Evolutionary conservation across 768 basidiomycete species (phyloP), one percentile per base, ranked within the genome.

Genomic region (Cystofilobasidium capitatum): DNA sequence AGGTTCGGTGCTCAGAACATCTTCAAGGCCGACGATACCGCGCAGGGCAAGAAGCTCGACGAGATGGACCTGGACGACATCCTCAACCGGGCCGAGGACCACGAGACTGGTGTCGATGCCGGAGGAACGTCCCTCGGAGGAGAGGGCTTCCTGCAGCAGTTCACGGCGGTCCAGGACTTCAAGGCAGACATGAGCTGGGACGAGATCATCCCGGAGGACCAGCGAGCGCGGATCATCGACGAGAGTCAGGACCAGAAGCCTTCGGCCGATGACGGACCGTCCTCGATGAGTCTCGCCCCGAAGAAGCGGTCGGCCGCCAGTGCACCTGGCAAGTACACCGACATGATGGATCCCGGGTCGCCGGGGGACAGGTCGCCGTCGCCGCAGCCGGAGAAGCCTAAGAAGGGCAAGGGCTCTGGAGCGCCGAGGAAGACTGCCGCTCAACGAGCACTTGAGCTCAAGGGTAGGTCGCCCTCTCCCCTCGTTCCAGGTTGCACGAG

Each of bases 51-150:
- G 79, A 97, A 98, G 79, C 85, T 99, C 44, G 94, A 94, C 74
- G 93, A 98, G 77, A 91, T 99, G 90, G 92, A 99, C 78, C 85
- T 99, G 29, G 96, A 98, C 78, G 96, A 98, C 72, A 92, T 99
- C 74, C 84, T 99, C 64, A 96, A 88, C 74, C 87, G 89, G 64
- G 96, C 96, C 31, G 96, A 99, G 78, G 90, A 88, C 73, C 96
- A 96, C 78, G 96, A 98, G 78, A 99, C 96, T 1, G 85, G 86
- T 12, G 85, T 86, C 39, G 84, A 81, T 54, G 87, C 86, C 57
- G 89, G 90, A 63, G 88, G 88, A 66, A 89, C 89, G 55, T 98
- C 96, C 4, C 83, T 96, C n/a, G 96, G 96, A 77, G 96, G 96
- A 58, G 91, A 97, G 80, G 86, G 88, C 66, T 99, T 99, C 84